phyloP scores from a whole-genome alignment of 352 stramenopile genomes.

The Aphanomyces cochlioides region DNA sequence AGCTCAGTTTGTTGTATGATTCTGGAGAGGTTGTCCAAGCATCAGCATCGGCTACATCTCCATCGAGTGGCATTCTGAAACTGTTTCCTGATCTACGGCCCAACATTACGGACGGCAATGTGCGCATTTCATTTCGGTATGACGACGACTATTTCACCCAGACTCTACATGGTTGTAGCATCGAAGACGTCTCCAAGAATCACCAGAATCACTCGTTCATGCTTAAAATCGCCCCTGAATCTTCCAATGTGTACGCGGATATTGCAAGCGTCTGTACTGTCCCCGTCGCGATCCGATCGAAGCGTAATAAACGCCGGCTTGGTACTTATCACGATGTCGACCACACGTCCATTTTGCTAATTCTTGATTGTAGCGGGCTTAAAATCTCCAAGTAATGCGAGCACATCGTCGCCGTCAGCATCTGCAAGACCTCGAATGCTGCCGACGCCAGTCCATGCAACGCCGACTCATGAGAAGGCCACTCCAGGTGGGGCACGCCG shows the following conservation, averaged over 20 bases:
- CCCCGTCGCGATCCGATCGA: slow-evolving; percentile 92
- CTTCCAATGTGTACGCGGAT: slow-evolving; percentile 82
- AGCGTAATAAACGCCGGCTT: slow-evolving; percentile 92
- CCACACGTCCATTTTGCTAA: slow-evolving; percentile 39
- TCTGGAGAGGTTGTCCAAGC: slow-evolving; percentile 82
- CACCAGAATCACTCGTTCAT: slow-evolving; percentile 94
- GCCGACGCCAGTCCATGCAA: slow-evolving; percentile 30
- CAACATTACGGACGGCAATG: slow-evolving; percentile 82
- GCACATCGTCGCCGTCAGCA: slow-evolving; percentile 39
- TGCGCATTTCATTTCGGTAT: slow-evolving; percentile 84
- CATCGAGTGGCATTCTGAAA: slow-evolving; percentile 81
- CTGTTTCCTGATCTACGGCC: slow-evolving; percentile 79
- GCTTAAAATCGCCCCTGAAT: slow-evolving; percentile 85
- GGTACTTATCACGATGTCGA: slow-evolving; percentile 41
- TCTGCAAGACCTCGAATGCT: slow-evolving; percentile 32
- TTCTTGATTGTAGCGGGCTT: slow-evolving; percentile 14
- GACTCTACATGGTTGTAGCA: slow-evolving; percentile 30
- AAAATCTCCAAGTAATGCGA: slow-evolving; percentile 26
- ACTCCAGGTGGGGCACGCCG: slow-evolving; percentile 32
- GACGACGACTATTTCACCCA: not conserved
- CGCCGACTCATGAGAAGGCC: slow-evolving; percentile 21
- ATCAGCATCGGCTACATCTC: not conserved
- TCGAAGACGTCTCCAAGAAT: slow-evolving; percentile 97
- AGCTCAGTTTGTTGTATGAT: slow-evolving; percentile 80
- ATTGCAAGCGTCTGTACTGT: slow-evolving; percentile 84